These are phyloP conservation scores for Vaccinium vitisidaea DNA, from an alignment of 148 eudicot genomes.

Conservation along the genomic window DNA sequence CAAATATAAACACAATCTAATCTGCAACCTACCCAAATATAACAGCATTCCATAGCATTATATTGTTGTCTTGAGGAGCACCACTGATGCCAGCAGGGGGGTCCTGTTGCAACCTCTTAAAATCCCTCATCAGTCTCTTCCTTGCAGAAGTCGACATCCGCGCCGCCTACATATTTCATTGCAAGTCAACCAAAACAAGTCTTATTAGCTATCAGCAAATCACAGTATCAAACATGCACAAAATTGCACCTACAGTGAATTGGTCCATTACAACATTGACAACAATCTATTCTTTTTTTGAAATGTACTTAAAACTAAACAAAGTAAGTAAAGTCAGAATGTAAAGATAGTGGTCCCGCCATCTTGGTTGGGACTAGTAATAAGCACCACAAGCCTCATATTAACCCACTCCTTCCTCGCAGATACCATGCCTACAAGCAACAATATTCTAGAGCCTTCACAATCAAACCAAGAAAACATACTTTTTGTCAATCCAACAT, in stretches of 20 bases:
- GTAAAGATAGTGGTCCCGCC: neutral
- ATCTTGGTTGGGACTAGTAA: neutral
- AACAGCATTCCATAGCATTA: conserved; percentile 57
- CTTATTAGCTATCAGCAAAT: neutral
- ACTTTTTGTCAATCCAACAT: neutral
- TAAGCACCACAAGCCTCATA: neutral
- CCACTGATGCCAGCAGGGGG: conserved; percentile 59
- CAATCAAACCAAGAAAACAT: neutral
- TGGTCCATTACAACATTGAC: too few species aligned
- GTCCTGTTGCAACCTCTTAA: conserved; percentile 52
- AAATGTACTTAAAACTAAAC: neutral
- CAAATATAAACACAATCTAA: neutral
- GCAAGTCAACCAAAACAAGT: neutral
- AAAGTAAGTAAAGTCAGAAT: neutral
- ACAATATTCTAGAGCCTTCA: neutral
- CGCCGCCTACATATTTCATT: conserved; percentile 15
- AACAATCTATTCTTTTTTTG: neutral
- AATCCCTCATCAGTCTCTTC: conserved; percentile 56
- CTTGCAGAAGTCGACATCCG: conserved; percentile 51
- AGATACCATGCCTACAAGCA: neutral
- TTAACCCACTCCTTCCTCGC: neutral
- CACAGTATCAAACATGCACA: neutral
- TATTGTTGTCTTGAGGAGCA: conserved; percentile 53
- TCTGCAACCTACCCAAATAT: conserved; percentile 43
- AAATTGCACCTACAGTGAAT: neutral